Conservation (phyloP, 2,329 filamentous ascomycete genomes). For the Curvularia verruculosa region DNA sequence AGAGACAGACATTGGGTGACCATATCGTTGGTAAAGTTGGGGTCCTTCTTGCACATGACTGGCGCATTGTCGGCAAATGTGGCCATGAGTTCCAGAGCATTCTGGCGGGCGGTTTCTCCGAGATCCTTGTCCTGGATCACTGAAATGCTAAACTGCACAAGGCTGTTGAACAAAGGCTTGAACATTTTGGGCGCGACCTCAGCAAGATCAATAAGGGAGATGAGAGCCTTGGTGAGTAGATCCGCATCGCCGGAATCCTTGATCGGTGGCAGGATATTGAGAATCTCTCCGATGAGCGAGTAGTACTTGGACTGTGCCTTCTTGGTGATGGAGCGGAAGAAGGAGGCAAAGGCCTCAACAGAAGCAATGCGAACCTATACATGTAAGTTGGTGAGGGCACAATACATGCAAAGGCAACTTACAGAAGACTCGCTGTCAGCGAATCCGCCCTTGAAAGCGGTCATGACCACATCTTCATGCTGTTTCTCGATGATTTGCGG, state of each 20-base stretch:
- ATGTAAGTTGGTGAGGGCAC: constrained; percentile 16
- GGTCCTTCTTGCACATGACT: constrained; percentile 91
- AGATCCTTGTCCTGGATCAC: constrained; percentile 97
- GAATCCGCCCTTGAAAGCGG: constrained; percentile 90
- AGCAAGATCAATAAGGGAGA: constrained; percentile 91
- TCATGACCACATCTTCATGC: constrained; percentile 87
- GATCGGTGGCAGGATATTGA: constrained; percentile 92
- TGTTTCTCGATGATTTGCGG: constrained; percentile 95
- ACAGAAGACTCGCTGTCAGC: constrained; percentile 84
- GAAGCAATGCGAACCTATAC: constrained; percentile 85
- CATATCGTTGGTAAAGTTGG: constrained; percentile 93
- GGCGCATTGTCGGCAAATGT: constrained; percentile 96
- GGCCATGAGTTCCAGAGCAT: constrained; percentile 94
- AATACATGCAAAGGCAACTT: constrained; percentile 29
- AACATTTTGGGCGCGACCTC: constrained; percentile 98
- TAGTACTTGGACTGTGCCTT: constrained; percentile 90
- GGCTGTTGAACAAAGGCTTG: constrained; percentile 87
- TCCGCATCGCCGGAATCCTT: constrained; percentile 92
- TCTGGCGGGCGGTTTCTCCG: constrained; percentile 86
- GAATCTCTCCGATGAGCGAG: constrained; percentile 82
- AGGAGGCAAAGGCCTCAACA: constrained; percentile 95
- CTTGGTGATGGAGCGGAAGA: constrained; percentile 90
- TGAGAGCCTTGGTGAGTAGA: constrained; percentile 84
- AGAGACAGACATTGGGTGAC: constrained; percentile 96
- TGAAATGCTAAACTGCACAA: constrained; percentile 90